Base-by-base conservation (phyloP, 805 yeast genomes). In the Lachancea thermotolerans region DNA sequence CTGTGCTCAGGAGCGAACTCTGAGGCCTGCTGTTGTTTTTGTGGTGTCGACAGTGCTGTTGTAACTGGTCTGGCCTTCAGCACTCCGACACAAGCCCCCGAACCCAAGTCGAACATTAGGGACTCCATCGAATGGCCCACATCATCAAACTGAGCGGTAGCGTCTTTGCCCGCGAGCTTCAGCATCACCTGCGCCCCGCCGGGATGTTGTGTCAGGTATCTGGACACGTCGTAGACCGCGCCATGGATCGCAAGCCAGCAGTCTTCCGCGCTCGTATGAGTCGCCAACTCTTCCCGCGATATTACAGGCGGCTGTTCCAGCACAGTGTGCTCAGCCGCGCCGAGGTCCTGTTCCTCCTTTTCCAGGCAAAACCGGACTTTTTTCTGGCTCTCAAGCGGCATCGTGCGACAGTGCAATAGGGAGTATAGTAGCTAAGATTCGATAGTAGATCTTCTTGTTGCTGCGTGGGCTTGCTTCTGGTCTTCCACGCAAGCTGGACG, bases 81-180 rank as follows among this genome's bases (percentile, higher is more conserved):
- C 10, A 71, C 58, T 31, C 77, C 77, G 58, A 77, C 77, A 31
- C 79, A 69, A 37, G 77, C 67, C 41, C 72, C 77, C 35, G 78
- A 77, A 34, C 79, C 58, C 50, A 82, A 61, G 39, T 64, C 74
- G 41, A 60, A 66, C 35, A 49, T 41, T 15, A 57, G 48, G n/a
- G 69, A 60, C 30, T 68, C 67, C 48, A 58, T 44, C 28, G 59
- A 51, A 42, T 58, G 62, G 0, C 62, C 62, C 16, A 58, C 53
- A 21, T 58, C 62, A 28, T 55, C 59, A 35, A 56, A 58, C 32
- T 45, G 56, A 30, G 42, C 50, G 7, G 62, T 58, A 4, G 59
- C 56, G 45, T 58, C 62, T 42, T 46, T 51, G 2, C 62, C 62
- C 4, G 55, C 59, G 37, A 51, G 52, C 27, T 55, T 52, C 29